A percentile compares a stretch with the other conserved stretches of the same genome.
These are phyloP conservation scores for Calonectria leucothoes DNA, from an alignment of 2,329 filamentous ascomycete species.

Conservation along the genomic window DNA sequence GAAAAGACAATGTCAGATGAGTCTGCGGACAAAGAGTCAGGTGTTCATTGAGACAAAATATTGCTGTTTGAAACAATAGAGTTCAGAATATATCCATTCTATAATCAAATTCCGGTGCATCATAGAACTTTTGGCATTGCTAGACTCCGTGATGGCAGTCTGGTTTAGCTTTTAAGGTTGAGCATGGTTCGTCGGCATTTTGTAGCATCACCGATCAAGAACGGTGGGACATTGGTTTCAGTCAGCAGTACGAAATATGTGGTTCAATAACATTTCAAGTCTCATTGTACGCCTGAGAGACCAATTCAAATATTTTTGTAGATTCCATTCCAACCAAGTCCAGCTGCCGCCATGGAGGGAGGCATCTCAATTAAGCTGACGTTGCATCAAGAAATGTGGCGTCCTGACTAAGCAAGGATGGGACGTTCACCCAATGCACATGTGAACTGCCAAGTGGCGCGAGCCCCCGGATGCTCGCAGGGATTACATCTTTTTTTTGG, in stretches of 20 bases:
- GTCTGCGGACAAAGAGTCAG: background rate
- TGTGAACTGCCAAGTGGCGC: background rate
- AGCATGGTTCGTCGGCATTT: background rate
- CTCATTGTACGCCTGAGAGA: background rate
- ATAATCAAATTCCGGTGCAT: background rate
- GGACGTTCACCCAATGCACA: background rate
- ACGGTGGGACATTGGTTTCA: background rate
- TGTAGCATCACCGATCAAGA: background rate
- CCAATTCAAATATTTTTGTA: background rate
- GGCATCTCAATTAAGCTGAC: background rate
- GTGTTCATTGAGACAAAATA: background rate
- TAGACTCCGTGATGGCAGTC: background rate
- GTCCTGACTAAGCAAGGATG: constrained; percentile 16
- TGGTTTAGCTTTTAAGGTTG: background rate
- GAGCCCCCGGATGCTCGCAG: background rate
- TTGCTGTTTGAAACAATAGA: background rate
- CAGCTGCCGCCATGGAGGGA: background rate
- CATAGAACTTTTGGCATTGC: background rate
- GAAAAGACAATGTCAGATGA: background rate
- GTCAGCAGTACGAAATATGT: background rate
- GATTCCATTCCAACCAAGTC: background rate
- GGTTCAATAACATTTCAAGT: too few relatives aligned
- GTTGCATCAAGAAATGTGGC: constrained; percentile 13
- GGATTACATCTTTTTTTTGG: constrained; percentile 12
- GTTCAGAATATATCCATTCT: background rate